Evolutionary conservation across 192 early-diverging fungal genomes (phyloP), one percentile per base, ranked within the genome.

Genomic region (Linnemannia schmuckeri): DNA sequence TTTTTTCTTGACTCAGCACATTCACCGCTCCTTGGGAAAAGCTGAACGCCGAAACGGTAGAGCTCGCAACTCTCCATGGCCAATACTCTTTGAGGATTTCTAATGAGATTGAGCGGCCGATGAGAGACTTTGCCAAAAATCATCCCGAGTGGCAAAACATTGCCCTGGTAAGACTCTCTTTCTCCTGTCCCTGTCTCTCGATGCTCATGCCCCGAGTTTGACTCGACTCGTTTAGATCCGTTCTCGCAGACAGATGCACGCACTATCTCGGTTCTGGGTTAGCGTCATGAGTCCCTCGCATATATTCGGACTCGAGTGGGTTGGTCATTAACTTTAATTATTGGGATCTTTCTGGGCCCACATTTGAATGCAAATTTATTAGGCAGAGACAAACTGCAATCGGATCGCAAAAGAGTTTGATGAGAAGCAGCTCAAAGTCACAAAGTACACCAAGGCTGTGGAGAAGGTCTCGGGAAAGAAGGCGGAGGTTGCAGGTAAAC

Each of bases 331-430:
- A 74, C 77, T 72, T 73, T 79, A 84, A 46, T 57, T 66, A 30
- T 40, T 77, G 30, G 40, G 4, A 42, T 41, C 6, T 42, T 17
- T 12, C 33, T 70, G 69, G 35, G 27, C 24, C 72, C 33, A 0
- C 10, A 12, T 30, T 44, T 74, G 7, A 33, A 30, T 74, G 20
- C 13, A 74, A 52, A 30, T 38, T 47, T 24, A 38, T 22, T 75
- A 87, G 85, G 85, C 85, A 30, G 85, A 87, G 44, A 35, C 76
- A 10, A 87, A 78, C 72, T 87, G 85, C 72, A 81, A 78, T 55
- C 75, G 76, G 35, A 81, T 87, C 44, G 85, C 85, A 46, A 87
- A 81, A 47, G 85, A 87, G 35, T 87, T 75, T 81, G 85, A 87
- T 20, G 85, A 87, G 72, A 87, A 87, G 72, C 79, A 81, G 61